Percentiles rank a stretch among this genome's conserved stretches.
Conservation (phyloP, 2,329 filamentous ascomycete genomes). For the Ophiocordyceps australis region DNA sequence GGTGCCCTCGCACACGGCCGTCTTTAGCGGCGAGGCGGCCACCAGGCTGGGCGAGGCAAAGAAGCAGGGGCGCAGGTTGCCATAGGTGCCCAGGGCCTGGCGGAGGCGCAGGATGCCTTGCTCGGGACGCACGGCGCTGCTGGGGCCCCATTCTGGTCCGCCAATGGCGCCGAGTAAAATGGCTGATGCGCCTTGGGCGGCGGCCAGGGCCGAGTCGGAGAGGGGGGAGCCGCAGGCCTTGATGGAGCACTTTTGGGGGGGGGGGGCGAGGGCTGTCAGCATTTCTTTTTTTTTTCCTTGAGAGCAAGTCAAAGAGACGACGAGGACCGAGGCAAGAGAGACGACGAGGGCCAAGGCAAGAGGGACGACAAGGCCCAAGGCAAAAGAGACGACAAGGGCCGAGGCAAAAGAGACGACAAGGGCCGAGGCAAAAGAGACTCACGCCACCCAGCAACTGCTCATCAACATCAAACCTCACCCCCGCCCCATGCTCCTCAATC, state of each 20-base stretch:
- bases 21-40: constrained; percentile 72
- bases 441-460: constrained; percentile 85
- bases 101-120: constrained; percentile 81
- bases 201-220: constrained; percentile 65
- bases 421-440: too few species aligned
- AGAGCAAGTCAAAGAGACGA: not conserved
- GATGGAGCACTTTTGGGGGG: constrained; percentile 55
- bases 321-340: too few species aligned
- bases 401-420: too few species aligned
- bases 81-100: constrained; percentile 86
- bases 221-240: constrained; percentile 62
- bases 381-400: too few species aligned
- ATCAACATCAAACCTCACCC: constrained; percentile 73
- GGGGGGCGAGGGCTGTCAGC: constrained; percentile 1
- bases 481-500: constrained; percentile 53
- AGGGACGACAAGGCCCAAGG: too few species aligned
- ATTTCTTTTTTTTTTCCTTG: too few species aligned
- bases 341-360: too few species aligned
- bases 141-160: constrained; percentile 92
- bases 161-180: constrained; percentile 88
- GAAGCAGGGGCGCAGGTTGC: constrained; percentile 90
- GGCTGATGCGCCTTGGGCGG: constrained; percentile 72
- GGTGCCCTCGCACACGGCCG: constrained; percentile 66
- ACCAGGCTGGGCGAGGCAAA: constrained; percentile 80
- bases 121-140: constrained; percentile 66